Evolutionary conservation across 257 asterid genomes (phyloP), one percentile per base, ranked within the genome.

Genomic region (Ligustrum vulgare): DNA sequence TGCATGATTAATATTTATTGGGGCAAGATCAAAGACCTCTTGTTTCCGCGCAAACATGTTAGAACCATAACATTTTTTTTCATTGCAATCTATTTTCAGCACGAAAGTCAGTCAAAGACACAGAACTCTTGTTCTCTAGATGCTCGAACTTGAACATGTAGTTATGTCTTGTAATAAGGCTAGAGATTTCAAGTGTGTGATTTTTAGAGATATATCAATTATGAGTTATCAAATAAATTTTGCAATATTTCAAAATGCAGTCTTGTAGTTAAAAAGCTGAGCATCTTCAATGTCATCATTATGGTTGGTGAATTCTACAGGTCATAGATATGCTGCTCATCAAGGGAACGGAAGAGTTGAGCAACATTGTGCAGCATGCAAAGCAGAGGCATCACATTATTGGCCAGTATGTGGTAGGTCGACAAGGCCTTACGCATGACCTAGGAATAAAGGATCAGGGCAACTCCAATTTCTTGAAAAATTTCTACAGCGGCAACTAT

Each of bases 301-400:
- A 35, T 67, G 34, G 47, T 43, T 34, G 6, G 62, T 69, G 64
- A 51, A 36, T 25, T 75, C 37, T 72, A 56, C 91, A 94, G 97
- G 92, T 94, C 34, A 87, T 94, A 71, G 98, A 94, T 80, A 81
- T 92, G 96, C 88, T 94, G 80, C 89, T 94, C 37, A 84, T 94
- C 85, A 94, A 94, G 89, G 98, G 81, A 39, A 86, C 90, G 73
- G 98, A 94, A 81, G 98, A 94, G 75, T 64, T 94, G 84, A 87
- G 79, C 74, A 89, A 85, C 79, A 54, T 92, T 9, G 97, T 94
- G 86, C 93, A 92, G 77, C 98, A 92, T 16, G 72, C 98, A 49
- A 94, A 94, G 87, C 98, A 94, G 84, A 86, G 98, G 79, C 98
- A 94, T 82, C 98, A 92, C 84, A 79, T 94, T 66, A 43, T 94